Evolutionary conservation across 305 asterid genomes (phyloP).

Genomic region (Stenogyne calaminthoides): DNA sequence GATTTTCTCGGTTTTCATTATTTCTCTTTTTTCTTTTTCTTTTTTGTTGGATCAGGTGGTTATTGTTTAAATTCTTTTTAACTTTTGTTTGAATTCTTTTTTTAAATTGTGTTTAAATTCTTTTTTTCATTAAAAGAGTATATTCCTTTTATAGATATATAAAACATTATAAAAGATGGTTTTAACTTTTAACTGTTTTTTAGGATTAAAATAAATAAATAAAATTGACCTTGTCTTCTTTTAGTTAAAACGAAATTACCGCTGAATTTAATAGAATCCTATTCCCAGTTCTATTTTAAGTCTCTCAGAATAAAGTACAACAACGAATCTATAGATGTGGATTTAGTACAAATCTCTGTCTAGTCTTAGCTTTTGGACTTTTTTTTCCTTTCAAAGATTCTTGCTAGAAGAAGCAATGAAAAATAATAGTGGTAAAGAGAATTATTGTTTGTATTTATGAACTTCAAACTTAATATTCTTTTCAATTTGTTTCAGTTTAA

Average conservation of each 20-base stretch:
- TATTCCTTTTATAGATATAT: no score
- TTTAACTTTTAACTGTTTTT: no score
- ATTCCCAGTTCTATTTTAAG: background rate
- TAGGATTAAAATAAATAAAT: no score
- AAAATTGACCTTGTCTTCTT: background rate
- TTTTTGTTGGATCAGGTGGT: background rate
- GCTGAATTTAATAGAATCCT: background rate
- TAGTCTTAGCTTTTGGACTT: background rate
- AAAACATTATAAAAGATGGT: no score
- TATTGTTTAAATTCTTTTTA: no score
- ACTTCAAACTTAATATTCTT: background rate
- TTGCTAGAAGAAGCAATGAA: background rate
- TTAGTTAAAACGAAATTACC: background rate
- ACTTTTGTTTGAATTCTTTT: no score
- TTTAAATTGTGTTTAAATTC: no score
- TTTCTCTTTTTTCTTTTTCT: background rate
- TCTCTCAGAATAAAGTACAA: background rate
- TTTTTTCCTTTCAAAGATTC: background rate
- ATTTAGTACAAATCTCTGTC: background rate
- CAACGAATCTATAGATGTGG: background rate
- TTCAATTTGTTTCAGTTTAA: background rate
- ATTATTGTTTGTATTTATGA: background rate
- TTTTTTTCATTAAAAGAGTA: background rate
- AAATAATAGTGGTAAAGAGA: background rate
- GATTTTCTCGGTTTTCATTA: background rate